Evolutionary conservation across 2,329 filamentous ascomycete genomes (phyloP), one percentile per base, ranked within the genome.

Genomic region (Plenodomus biglobosus): DNA sequence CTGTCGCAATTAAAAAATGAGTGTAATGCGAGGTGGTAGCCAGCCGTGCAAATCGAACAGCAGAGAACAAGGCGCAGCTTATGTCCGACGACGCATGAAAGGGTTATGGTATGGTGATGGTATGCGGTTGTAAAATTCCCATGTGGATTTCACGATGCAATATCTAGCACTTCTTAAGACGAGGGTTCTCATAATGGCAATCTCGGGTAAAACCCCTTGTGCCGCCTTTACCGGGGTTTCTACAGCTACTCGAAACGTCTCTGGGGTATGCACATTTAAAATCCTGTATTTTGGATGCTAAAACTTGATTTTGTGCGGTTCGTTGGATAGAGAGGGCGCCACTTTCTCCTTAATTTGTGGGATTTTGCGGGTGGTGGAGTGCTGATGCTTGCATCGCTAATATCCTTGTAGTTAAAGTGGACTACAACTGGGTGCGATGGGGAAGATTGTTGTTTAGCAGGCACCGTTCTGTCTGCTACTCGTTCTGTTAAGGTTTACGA

Each of bases 131-230:
- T 10, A 24, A 24, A 40, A 38, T 43, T 37, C 48, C 51, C 48
- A 39, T 52, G 5, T 58, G 53, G 38, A 53, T 48, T 54, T 48
- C 53, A 46, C 38, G 46, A 43, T 21, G 42, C n/a, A n/a, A n/a
- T n/a, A 42, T 49, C 34, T 37, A 37, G 41, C 41, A 52, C n/a
- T n/a, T n/a, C n/a, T 37, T 39, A 11, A 37, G 50, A 46, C 57
- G 47, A 60, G 41, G 55, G 55, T 62, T 49, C 42, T 58, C 59
- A 63, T 61, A 50, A 50, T 16, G 44, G 51, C 58, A 62, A 70
- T 70, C 54, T 69, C 67, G 65, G 68, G 40, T 71, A 67, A 67
- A 64, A 47, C 44, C 50, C 56, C 52, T 57, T 61, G 64, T 62
- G 53, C 51, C 57, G 50, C 48, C 47, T 42, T 32, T 16, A 42